Percentiles rank a stretch among this genome's conserved stretches.
Evolutionary conservation across 2,329 filamentous ascomycete genomes (phyloP).

Genomic region (Aureobasidium musti): DNA sequence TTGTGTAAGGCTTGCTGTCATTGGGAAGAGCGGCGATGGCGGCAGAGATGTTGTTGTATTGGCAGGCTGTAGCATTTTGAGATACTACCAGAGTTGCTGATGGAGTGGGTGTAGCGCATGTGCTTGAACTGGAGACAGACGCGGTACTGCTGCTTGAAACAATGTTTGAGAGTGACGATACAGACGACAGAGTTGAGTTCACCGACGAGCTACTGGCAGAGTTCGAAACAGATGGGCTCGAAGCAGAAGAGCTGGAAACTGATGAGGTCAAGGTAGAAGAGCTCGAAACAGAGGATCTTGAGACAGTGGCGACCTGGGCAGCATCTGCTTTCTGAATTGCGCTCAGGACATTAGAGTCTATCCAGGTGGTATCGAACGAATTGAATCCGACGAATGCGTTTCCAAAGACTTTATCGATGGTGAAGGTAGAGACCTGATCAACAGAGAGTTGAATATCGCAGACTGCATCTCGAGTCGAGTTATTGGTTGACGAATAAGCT

Average conservation of each 20-base stretch:
- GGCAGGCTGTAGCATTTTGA: conserved; percentile 38
- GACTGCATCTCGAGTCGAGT: conserved; percentile 37
- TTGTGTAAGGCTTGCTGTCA: conserved; percentile 46
- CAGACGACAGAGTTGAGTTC: conserved; percentile 15
- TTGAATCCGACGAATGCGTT: conserved; percentile 42
- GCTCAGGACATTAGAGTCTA: conserved; percentile 43
- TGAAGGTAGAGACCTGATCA: conserved; percentile 43
- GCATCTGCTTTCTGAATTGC: conserved; percentile 41
- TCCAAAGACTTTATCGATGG: conserved; percentile 43
- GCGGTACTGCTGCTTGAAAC: conserved; percentile 29
- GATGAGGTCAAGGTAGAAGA: neutral
- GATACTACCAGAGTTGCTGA: conserved; percentile 43
- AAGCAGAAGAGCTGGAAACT: conserved; percentile 30
- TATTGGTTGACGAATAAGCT: conserved; percentile 42
- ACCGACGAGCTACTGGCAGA: neutral
- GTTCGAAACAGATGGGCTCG: conserved; percentile 29
- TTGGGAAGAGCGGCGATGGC: conserved; percentile 50
- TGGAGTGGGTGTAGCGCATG: conserved; percentile 34
- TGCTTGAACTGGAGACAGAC: conserved; percentile 31
- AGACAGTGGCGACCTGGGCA: conserved; percentile 32
- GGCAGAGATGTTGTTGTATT: conserved; percentile 48
- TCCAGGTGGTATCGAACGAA: conserved; percentile 43
- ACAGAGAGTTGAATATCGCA: conserved; percentile 44
- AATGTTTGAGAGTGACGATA: conserved; percentile 5
- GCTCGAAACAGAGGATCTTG: neutral